phyloP scores from a whole-genome alignment of 306 rosid species.

The Morella rubra region DNA sequence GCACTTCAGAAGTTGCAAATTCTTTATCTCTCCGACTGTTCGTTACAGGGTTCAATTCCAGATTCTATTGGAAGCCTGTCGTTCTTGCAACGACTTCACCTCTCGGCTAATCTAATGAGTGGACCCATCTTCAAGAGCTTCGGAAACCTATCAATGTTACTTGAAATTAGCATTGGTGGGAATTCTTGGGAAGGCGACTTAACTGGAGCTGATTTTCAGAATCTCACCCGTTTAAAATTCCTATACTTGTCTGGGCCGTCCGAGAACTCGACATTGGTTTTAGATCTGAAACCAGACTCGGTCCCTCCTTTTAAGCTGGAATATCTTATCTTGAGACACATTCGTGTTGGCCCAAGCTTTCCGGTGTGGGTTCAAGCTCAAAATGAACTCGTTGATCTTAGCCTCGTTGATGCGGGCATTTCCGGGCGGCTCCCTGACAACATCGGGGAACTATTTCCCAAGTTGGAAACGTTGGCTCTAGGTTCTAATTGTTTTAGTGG shows the following conservation, averaged over 20 bases:
- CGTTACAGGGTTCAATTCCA: not conserved
- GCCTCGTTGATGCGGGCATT: conserved; percentile 14
- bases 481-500: conserved; percentile 2
- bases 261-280: not conserved
- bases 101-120: not conserved
- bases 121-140: not conserved
- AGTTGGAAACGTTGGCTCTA: not conserved
- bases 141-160: not conserved
- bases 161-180: fast-evolving
- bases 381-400: too few relatives aligned
- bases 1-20: not conserved
- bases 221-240: too few relatives aligned
- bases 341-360: conserved; percentile 25
- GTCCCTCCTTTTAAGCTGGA: conserved; percentile 17
- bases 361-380: conserved; percentile 30
- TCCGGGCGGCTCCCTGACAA: not conserved
- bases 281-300: conserved; percentile 15
- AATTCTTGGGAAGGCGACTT: too few relatives aligned
- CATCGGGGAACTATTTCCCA: conserved; percentile 17
- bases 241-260: too few relatives aligned
- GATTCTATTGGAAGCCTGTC: not conserved
- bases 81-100: not conserved
- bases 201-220: too few relatives aligned
- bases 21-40: not conserved
- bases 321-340: not conserved